Evolutionary conservation across 2,329 filamentous ascomycete genomes (phyloP).

Genomic region (Exophiala sp.): DNA sequence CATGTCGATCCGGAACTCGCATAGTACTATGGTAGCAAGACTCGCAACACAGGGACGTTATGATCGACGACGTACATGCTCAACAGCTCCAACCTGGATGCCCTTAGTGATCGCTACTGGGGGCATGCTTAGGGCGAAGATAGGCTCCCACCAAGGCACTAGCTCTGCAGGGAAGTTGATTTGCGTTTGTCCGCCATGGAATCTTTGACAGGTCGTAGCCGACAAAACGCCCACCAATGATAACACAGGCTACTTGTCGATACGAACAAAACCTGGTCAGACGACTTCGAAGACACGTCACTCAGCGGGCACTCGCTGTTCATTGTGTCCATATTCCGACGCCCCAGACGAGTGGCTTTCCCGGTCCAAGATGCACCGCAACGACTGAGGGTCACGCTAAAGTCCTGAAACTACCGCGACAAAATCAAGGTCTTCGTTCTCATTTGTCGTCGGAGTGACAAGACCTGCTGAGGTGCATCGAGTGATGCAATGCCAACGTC

Average conservation of each 20-base stretch:
- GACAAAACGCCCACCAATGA: not conserved
- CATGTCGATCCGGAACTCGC: too few relatives aligned
- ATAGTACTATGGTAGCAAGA: too few relatives aligned
- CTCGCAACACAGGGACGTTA: too few relatives aligned
- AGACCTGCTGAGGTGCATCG: too few relatives aligned
- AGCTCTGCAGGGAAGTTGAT: slow-evolving; percentile 8
- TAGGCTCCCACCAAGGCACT: not conserved
- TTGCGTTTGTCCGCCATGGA: not conserved
- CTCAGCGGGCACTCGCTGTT: not conserved
- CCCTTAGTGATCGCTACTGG: slow-evolving; percentile 2
- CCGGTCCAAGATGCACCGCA: too few relatives aligned
- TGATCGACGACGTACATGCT: too few relatives aligned
- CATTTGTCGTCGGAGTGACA: too few relatives aligned
- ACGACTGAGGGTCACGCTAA: too few relatives aligned
- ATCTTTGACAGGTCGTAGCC: not conserved
- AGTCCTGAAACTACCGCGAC: too few relatives aligned
- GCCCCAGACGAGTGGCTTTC: not conserved
- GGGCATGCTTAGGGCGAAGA: slow-evolving; percentile 1
- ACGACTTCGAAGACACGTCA: not conserved
- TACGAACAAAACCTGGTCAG: not conserved
- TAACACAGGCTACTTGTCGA: not conserved
- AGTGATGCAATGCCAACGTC: too few relatives aligned
- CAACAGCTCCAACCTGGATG: not conserved
- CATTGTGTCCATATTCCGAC: not conserved
- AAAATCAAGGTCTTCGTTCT: too few relatives aligned